Evolutionary conservation across 768 basidiomycete species (phyloP), one percentile per base, ranked within the genome.

Genomic region (Hygrocybe coccinea): DNA sequence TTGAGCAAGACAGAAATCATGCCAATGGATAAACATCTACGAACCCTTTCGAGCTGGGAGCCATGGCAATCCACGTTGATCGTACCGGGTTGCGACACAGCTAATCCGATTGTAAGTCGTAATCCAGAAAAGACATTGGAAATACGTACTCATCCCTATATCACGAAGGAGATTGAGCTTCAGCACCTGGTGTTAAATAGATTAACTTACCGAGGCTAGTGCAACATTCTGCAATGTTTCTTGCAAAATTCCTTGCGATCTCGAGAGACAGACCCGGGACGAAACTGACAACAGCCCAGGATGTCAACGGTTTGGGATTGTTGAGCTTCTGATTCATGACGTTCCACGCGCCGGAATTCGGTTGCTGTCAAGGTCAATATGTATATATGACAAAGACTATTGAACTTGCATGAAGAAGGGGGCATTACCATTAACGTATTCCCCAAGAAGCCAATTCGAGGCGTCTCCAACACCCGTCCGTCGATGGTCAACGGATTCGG

Each of bases 331-430:
- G 45, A 3, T 57, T 59, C 17, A 66, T 38, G 19, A 67, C 56
- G 44, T 71, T 70, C 71, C 69, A 72, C 2, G 60, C 48, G 3
- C 69, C 69, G 24, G 66, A 61, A 0, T 47, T 21, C 7, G 68
- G 68, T 52, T 36, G 62, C 73, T 55, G 51, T 29, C 44, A 1
- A 68, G 17, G 21, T 21, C n/a, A 24, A 21, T 19, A 45, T 14
- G 34, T n/a, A 33, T 14, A 6, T 37, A 19, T 39, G 15, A 43
- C 17, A 21, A 11, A 43, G 34, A 19, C 4, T 6, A 45, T 25
- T 14, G 15, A 14, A 50, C 17, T 33, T 11, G 12, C 34, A 54
- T 1, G 11, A 4, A 21, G 57, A 44, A 34, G 11, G 44, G 17
- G 33, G 25, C 22, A 56, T 19, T 7, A 55, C 37, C 36, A 56